A percentile compares a stretch with the other conserved stretches of the same genome.
Evolutionary conservation across 805 yeast genomes (phyloP).

Genomic region (Wickerhamomyces xylosicus): DNA sequence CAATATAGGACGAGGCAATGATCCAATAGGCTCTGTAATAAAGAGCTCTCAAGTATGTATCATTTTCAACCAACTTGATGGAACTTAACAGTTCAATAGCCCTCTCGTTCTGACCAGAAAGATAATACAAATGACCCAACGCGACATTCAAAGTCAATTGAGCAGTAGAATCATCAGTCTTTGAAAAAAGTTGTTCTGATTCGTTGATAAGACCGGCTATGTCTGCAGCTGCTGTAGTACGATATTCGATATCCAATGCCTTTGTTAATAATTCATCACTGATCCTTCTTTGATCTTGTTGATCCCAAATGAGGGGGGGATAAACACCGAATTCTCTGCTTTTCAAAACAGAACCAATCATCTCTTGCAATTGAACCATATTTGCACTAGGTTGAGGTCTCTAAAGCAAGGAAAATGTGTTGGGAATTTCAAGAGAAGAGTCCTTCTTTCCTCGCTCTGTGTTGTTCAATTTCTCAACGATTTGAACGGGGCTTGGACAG

Average conservation of each 20-base stretch:
- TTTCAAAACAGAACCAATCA: not conserved
- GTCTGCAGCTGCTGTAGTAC: not conserved
- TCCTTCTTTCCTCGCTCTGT: no score
- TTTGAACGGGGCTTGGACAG: no score
- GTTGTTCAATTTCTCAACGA: no score
- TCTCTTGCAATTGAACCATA: constrained; percentile 1
- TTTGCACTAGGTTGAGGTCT: no score
- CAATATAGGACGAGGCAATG: not conserved
- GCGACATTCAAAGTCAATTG: not conserved
- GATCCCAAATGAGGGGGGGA: not conserved
- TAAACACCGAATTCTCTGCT: constrained; percentile 1
- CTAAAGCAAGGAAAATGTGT: no score
- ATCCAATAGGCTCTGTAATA: constrained; percentile 1
- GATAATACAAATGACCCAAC: not conserved
- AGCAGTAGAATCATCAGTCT: not conserved
- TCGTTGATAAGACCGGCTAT: not conserved
- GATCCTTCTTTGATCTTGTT: no score
- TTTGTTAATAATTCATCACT: not conserved
- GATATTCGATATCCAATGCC: constrained; percentile 2
- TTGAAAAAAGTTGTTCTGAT: not conserved
- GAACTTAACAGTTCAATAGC: not conserved
- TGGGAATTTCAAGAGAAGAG: no score
- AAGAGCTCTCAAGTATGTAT: not conserved
- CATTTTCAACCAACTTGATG: not conserved
- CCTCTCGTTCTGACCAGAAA: not conserved